Base-by-base conservation (phyloP, 2,329 filamentous ascomycete genomes). In the Diaporthe destruens region DNA sequence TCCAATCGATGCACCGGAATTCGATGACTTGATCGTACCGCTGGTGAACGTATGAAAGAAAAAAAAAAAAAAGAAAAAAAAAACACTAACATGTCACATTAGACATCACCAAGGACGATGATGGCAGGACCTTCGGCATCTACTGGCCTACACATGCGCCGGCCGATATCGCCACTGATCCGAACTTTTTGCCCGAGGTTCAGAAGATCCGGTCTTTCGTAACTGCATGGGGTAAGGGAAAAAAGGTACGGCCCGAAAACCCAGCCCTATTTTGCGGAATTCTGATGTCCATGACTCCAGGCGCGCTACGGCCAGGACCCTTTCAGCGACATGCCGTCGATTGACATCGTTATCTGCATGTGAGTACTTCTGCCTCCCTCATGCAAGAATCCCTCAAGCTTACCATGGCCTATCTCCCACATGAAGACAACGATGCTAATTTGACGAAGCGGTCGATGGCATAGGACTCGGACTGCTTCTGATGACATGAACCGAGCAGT, bases 71-170 rank as follows among this genome's bases (percentile, higher is more conserved):
- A n/a, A n/a, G n/a, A n/a, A 29, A 29, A 29, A 29, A 29, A 44
- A 3, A 47, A 18, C 9, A 32, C 23, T 61, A 16, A 61, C 25
- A 16, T 18, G 2, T 32, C 18, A 11, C 8, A 42, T 18, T 6
- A 63, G 57, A 69, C 23, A 12, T 32, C 18, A 69, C 67, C 39
- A 59, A n/a, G 42, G 29, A 36, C 14, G 39, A 69, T 6, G 54
- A 49, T 49, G 42, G 42, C 14, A 25, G 6, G 20, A 42, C 53
- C 16, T 4, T 69, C 0, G 11, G 4, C 1, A 51, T 69, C 11
- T 7, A 59, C 5, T 69, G 16, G 23, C 53, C 54, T n/a, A 5
- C 3, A 2, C 9, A 14, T 20, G 67, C 67, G 2, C 67, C 67
- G 6, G n/a, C 29, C 12, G 14, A 57, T 14, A 49, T 69, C 4